Percentiles rank a stretch among this genome's conserved stretches.
phyloP scores from a whole-genome alignment of 1,284 basidiomycete genomes.

The Malassezia japonica region DNA sequence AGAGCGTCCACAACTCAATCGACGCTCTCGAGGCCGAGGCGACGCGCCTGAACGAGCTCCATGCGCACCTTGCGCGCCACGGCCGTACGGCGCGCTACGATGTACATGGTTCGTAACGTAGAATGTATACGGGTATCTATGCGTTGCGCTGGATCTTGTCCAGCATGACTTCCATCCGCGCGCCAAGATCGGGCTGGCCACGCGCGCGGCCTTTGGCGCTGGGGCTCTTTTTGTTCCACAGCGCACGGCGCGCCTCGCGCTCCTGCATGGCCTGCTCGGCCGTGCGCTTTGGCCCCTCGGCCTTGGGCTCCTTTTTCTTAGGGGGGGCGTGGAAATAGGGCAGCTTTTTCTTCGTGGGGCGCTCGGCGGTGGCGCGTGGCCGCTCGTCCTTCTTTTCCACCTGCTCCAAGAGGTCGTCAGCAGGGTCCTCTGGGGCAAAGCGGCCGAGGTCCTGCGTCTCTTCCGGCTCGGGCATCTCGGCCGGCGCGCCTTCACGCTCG shows the following conservation, averaged over 20 bases:
- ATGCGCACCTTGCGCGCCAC: slow-evolving; percentile 11
- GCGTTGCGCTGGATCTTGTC: slow-evolving; percentile 29
- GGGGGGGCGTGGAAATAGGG: slow-evolving; percentile 7
- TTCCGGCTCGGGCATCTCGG: neutral
- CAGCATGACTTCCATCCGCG: slow-evolving; percentile 43
- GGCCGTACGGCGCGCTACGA: neutral
- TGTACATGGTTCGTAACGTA: neutral
- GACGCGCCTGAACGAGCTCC: slow-evolving; percentile 28
- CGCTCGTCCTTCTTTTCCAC: neutral
- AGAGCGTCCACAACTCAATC: slow-evolving; percentile 40
- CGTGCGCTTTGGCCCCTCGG: slow-evolving; percentile 21
- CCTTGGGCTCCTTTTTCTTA: slow-evolving; percentile 14
- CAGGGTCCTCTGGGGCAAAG: slow-evolving; percentile 27
- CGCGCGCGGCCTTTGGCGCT: slow-evolving; percentile 30
- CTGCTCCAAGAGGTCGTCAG: neutral
- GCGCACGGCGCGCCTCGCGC: slow-evolving; percentile 26
- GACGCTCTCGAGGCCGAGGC: slow-evolving; percentile 39
- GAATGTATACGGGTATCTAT: slow-evolving; percentile 4
- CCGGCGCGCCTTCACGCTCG: slow-evolving; percentile 48
- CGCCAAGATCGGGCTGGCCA: slow-evolving; percentile 44
- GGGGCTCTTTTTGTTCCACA: slow-evolving; percentile 39
- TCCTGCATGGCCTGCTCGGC: slow-evolving; percentile 30
- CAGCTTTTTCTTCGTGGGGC: slow-evolving; percentile 20
- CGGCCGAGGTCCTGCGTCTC: slow-evolving; percentile 8
- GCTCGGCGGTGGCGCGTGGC: neutral